Base-by-base conservation (phyloP, 129 eudicot species). In the Centella asiatica region DNA sequence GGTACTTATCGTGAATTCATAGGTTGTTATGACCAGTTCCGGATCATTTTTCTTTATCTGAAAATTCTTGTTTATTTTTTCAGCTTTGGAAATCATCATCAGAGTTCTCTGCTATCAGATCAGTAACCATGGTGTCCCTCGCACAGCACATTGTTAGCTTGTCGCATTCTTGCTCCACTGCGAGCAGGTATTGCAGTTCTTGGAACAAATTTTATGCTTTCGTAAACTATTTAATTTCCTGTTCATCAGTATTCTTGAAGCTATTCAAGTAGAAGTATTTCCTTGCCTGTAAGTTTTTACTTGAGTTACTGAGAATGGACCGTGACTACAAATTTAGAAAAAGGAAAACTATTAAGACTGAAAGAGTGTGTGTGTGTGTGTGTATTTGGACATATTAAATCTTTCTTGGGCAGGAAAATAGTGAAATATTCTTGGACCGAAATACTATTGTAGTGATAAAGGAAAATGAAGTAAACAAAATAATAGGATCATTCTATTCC, bases 1-100 rank as follows among this genome's bases (percentile, higher is more conserved):
- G 99, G 99, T 92, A 77, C 67, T 57, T 22, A 37, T 44, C 44
- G 39, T 44, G 23, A 47, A 34, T 63, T 51, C 31, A 31, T 15
- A 6, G 42, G 44, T 17, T 57, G 54, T 57, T 33, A 57, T 23
- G 28, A n/a, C 55, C 45, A 55, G 27, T 53, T 59, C 54, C 48
- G 62, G 62, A 62, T 47, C 61, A 49, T 13, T 59, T 60, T 18
- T 45, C 51, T 66, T 33, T 19, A 37, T 46, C 67, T 78, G 44
- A 69, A 49, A 44, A 55, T 53, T 69, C 12, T 11, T 48, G 51
- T 71, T 15, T n/a, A n/a, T 67, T 66, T 64, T 68, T 79, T 68
- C 85, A 93, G 99, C 88, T 93, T 29, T 93, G 99, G 99, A 87
- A 80, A 77, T 80, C 96, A 56, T 87, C 98, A 28, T 74, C 96